Conservation (phyloP, 2,329 filamentous ascomycete species). For the Penicillium brasilianum region DNA sequence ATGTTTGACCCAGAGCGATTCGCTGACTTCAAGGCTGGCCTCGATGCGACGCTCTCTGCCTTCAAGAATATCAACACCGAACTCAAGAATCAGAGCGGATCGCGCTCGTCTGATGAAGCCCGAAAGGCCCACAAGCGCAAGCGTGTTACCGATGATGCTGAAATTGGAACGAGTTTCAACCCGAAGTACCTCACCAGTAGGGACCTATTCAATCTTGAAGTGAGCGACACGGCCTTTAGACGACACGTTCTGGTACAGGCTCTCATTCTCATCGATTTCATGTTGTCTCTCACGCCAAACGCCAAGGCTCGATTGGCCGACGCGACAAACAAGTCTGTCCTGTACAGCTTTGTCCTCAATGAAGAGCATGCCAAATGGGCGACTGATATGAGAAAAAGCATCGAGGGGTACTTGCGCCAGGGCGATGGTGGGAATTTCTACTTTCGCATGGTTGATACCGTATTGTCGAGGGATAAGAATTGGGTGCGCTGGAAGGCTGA, state of each 20-base stretch:
- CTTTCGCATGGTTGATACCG: constrained; percentile 94
- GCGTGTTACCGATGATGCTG: constrained; percentile 63
- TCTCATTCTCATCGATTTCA: constrained; percentile 91
- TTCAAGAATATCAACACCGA: constrained; percentile 75
- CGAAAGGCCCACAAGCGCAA: constrained; percentile 74
- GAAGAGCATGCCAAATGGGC: constrained; percentile 93
- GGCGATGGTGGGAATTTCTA: constrained; percentile 89
- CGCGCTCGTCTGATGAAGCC: constrained; percentile 65
- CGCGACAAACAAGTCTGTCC: constrained; percentile 82
- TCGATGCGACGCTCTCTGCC: constrained; percentile 68
- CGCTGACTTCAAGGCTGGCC: constrained; percentile 64
- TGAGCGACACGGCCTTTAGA: constrained; percentile 92
- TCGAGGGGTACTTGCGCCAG: constrained; percentile 81
- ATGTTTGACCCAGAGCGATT: constrained; percentile 77
- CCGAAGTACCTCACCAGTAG: constrained; percentile 98
- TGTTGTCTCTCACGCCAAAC: constrained; percentile 83
- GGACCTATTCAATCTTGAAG: constrained; percentile 94
- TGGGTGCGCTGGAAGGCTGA: constrained; percentile 99
- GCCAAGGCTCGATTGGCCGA: constrained; percentile 79
- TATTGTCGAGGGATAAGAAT: constrained; percentile 93
- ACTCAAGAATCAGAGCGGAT: constrained; percentile 66
- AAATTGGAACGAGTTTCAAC: constrained; percentile 79
- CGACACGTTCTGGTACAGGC: constrained; percentile 94
- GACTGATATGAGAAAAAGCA: constrained; percentile 73
- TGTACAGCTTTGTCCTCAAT: constrained; percentile 77